Conservation (phyloP, 331 rosid genomes). For the Spiraea crenata region DNA sequence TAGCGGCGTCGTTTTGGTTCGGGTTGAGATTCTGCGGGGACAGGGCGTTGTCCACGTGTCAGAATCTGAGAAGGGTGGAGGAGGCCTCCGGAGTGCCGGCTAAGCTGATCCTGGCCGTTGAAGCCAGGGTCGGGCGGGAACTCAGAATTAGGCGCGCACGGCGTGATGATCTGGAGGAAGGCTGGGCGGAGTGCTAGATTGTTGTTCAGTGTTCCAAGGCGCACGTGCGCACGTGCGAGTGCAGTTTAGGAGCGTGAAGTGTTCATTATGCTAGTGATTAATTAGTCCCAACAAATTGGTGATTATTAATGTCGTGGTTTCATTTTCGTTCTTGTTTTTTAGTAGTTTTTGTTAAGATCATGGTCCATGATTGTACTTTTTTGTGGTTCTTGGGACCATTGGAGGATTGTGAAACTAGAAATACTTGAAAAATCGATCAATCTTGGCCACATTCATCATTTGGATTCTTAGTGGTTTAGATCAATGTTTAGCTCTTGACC, state of each 20-base stretch:
- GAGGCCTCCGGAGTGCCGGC: constrained; percentile 50
- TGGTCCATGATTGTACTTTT: not conserved
- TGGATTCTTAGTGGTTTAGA: not conserved
- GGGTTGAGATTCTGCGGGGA: constrained; percentile 39
- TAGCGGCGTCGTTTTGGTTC: constrained; percentile 73
- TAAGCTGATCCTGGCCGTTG: constrained; percentile 51
- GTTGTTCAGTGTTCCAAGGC: too few relatives aligned
- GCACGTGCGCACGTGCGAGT: not conserved
- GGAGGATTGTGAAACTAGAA: not conserved
- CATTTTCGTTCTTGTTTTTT: not conserved
- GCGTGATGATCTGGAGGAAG: constrained; percentile 39
- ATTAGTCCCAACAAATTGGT: constrained; percentile 1
- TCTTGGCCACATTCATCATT: not conserved
- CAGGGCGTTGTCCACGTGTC: constrained; percentile 24
- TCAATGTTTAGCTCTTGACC: not conserved
- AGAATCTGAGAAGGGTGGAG: constrained; percentile 39
- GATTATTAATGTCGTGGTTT: not conserved
- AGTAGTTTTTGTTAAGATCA: not conserved
- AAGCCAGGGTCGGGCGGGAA: constrained; percentile 43
- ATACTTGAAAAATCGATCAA: not conserved
- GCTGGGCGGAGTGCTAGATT: constrained; percentile 45
- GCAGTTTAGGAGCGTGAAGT: not conserved
- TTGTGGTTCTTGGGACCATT: not conserved
- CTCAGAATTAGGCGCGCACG: constrained; percentile 9
- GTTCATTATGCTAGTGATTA: not conserved